These are phyloP conservation scores for Hygrophila difformis DNA, from an alignment of 257 asterid species.

Conservation along the genomic window DNA sequence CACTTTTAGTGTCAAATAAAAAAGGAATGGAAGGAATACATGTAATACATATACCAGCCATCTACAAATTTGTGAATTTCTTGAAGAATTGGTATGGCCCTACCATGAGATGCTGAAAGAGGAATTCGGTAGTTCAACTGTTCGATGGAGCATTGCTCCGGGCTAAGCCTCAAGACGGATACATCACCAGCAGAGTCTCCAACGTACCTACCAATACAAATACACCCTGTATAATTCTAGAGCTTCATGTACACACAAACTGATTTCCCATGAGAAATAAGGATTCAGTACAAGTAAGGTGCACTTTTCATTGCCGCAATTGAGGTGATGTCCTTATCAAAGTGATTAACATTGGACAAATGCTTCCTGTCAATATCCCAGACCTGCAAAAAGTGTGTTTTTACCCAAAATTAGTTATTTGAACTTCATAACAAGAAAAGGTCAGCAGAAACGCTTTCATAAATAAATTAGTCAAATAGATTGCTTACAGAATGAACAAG, in stretches of 20 bases:
- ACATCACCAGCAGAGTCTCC: conserved; percentile 76
- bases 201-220: conserved; percentile 45
- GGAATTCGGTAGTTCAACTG: conserved; percentile 72
- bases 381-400: conserved; percentile 39
- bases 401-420: conserved; percentile 9
- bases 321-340: conserved; percentile 59
- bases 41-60: no score
- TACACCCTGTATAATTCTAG: conserved; percentile 10
- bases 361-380: conserved; percentile 71
- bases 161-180: conserved; percentile 54
- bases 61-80: no score
- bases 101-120: conserved; percentile 66
- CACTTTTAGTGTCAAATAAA: no score
- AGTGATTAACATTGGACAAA: conserved; percentile 43
- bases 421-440: conserved; percentile 1
- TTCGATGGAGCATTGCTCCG: conserved; percentile 37
- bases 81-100: conserved; percentile 15
- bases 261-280: background rate
- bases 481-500: background rate
- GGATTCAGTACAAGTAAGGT: conserved; percentile 49
- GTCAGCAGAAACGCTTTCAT: background rate
- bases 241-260: conserved; percentile 4
- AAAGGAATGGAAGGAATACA: no score
- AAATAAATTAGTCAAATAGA: background rate
- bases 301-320: conserved; percentile 45